phyloP scores from a whole-genome alignment of 352 stramenopile species.

The Phytophthora quininea region DNA sequence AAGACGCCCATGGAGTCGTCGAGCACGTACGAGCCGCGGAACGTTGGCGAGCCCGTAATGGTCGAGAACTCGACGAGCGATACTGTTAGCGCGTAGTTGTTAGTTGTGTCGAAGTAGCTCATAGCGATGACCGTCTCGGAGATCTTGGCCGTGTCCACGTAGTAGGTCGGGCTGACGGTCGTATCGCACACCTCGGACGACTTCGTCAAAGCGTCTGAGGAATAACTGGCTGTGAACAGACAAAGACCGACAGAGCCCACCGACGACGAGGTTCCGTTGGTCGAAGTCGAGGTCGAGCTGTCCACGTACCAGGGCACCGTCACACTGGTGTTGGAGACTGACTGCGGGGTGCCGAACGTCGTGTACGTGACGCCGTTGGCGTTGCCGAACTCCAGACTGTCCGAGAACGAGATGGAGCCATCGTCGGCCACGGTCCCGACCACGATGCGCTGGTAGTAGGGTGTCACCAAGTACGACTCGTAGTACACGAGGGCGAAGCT shows the following conservation, averaged over 20 bases:
- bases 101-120: constrained; percentile 70
- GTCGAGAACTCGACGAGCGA: constrained; percentile 70
- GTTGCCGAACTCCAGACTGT: constrained; percentile 67
- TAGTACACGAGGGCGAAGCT: constrained; percentile 73
- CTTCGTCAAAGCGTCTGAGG: constrained; percentile 27
- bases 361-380: constrained; percentile 41
- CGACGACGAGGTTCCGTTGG: constrained; percentile 50
- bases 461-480: constrained; percentile 57
- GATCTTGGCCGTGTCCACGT: constrained; percentile 70
- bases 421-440: constrained; percentile 55
- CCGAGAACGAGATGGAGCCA: constrained; percentile 60
- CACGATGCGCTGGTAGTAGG: constrained; percentile 67
- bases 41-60: constrained; percentile 57
- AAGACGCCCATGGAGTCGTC: constrained; percentile 59
- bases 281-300: constrained; percentile 37
- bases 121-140: constrained; percentile 65
- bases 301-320: constrained; percentile 76
- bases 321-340: constrained; percentile 72
- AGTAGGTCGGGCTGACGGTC: constrained; percentile 68
- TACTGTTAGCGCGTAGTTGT: constrained; percentile 81
- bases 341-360: constrained; percentile 62
- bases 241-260: constrained; percentile 61
- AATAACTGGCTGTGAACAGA: constrained; percentile 53
- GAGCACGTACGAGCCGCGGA: constrained; percentile 76
- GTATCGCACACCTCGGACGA: constrained; percentile 54